Evolutionary conservation across 805 yeast species (phyloP), one percentile per base, ranked within the genome.

Genomic region (Lipomyces mesembrius): DNA sequence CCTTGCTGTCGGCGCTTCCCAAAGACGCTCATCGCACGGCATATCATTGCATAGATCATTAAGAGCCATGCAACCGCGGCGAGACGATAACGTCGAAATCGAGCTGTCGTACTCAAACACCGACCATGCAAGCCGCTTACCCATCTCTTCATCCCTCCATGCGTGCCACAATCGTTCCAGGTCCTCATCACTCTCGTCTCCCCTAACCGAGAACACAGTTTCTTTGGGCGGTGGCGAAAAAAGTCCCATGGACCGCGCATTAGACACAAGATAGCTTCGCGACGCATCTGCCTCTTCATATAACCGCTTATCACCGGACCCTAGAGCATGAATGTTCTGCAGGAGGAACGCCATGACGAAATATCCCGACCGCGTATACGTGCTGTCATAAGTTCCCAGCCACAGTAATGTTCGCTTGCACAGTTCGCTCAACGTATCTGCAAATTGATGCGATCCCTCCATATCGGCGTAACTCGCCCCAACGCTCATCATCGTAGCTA

Each of bases 71-170:
- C 68, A 70, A 12, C 72, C 69, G 22, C 74, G 63, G 32, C 69
- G 65, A 20, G 69, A 46, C 11, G 74, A 68, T 29, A 68, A 53
- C 2, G 71, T 65, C 25, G 72, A 72, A 22, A 72, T 62, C 25
- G 70, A 56, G 35, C 72, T 65, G 55, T 72, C 74, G 49, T 62
- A 67, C 63, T 72, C 74, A 56, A 72, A 72, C 22, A 72, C 57
- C 4, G 71, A 59, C 73, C 74, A 72, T 20, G 69, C 65, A 8
- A 69, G 39, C 25, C 73, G 68, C n/a, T 63, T 67, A 56, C 60
- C 60, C 25, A 61, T 63, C 52, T 72, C 74, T 22, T 70, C 71
- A 27, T 62, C 68, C 9, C 60, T 53, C 74, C 74, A 72, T 51
- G 34, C 55, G n/a, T 54, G 55, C 70, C 70, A 66, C 25, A 62